A percentile compares a stretch with the other conserved stretches of the same genome.
These are phyloP conservation scores for Penicillium coprophilum DNA, from an alignment of 495 filamentous ascomycete species.

Conservation along the genomic window DNA sequence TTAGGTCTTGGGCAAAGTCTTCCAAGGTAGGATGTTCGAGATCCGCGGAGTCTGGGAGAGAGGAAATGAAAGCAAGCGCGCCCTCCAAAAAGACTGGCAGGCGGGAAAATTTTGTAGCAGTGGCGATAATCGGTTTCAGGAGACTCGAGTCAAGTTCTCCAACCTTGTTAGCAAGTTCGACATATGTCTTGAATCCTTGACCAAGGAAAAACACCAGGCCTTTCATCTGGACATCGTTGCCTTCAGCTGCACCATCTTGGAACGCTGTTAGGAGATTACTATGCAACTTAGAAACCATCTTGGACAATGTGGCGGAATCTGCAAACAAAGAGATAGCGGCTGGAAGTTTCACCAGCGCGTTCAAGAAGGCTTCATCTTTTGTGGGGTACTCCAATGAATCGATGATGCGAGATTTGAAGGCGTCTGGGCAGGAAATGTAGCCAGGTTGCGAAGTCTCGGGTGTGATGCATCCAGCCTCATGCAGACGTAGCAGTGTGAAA, in stretches of 20 bases:
- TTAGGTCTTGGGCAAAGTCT: conserved; percentile 58
- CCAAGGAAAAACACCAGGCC: conserved; percentile 40
- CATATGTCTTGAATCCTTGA: conserved; percentile 49
- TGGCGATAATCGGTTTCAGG: conserved; percentile 56
- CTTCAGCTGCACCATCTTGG: conserved; percentile 25
- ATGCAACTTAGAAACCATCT: conserved; percentile 39
- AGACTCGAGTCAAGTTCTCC: conserved; percentile 51
- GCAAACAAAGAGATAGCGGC: conserved; percentile 38
- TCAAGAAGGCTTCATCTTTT: conserved; percentile 36
- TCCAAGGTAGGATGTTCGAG: conserved; percentile 48
- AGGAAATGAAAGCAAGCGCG: conserved; percentile 57
- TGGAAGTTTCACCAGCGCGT: conserved; percentile 43
- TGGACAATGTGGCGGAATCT: conserved; percentile 35
- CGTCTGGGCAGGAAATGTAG: conserved; percentile 58
- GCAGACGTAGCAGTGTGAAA: conserved; percentile 66
- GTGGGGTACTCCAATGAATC: conserved; percentile 55
- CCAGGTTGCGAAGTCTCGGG: conserved; percentile 51
- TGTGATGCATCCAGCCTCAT: conserved; percentile 50
- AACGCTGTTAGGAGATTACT: conserved; percentile 30
- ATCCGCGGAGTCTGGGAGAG: conserved; percentile 42
- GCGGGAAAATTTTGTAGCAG: conserved; percentile 60
- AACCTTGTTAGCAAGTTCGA: conserved; percentile 34
- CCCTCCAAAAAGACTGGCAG: conserved; percentile 67
- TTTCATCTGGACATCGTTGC: conserved; percentile 19
- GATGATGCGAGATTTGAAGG: conserved; percentile 68